Base-by-base conservation (phyloP, 1,139 yeast species). In the Candida sp. region DNA sequence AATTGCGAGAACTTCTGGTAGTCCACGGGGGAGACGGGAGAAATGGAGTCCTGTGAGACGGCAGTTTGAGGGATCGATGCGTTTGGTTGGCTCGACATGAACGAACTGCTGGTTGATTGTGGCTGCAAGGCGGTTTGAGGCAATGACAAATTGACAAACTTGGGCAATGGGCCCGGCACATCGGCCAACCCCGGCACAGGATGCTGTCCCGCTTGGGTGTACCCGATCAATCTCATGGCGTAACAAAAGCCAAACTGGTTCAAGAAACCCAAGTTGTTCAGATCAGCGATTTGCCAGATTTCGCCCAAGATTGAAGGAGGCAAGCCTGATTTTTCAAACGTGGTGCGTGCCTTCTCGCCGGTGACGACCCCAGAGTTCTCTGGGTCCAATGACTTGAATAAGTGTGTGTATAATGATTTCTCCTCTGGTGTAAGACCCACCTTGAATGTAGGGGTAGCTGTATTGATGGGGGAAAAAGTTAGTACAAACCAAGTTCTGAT, bases 271-370 rank as follows among this genome's bases (percentile, higher is more conserved):
- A 86, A 80, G 70, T 91, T 92, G 55, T 85, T 86, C 22, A 83
- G 80, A 70, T 94, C 99, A 12, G 97, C 93, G 44, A 89, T 67
- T 67, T 90, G 96, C 99, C 99, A 96, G 54, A 96, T 87, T 67
- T 92, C 96, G 4, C 98, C 97, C 48, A 94, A 75, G 37, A 83
- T 74, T 22, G 85, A 78, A 3, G 96, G 88, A 6, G 96, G 86
- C 49, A 94, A 78, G 0, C 96, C 96, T 2, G 96, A 87, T 54
- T 89, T 88, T 62, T 93, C 96, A 59, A 96, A 86, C 4, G 96
- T 78, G 7, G 90, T 78, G 58, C 96, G 82, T n/a, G 97, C 93
- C 49, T 87, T 85, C 42, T 89, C 96, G 32, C 99, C 99, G 7
- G 98, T 90, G 53, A 94, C 88, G 43, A 88, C 78, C 3, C 97